Conservation (phyloP, 2,329 filamentous ascomycete species). For the Chalaropsis thielavioides region DNA sequence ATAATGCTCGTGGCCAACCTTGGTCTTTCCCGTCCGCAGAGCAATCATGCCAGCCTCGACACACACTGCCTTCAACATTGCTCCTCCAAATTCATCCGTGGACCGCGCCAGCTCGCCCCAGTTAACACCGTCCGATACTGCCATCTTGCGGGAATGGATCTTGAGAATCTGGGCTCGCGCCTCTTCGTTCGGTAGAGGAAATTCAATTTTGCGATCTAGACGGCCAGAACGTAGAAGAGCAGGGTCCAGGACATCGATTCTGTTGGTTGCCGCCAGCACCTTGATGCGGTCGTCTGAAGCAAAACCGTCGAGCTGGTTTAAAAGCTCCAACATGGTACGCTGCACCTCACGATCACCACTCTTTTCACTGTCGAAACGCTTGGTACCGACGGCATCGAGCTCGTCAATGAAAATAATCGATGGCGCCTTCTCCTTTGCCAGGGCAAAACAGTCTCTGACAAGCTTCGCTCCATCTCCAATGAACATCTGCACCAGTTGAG, state of each 20-base stretch:
- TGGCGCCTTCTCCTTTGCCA: slow-evolving; percentile 96
- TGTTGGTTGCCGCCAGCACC: slow-evolving; percentile 86
- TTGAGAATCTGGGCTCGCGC: slow-evolving; percentile 91
- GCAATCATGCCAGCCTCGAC: slow-evolving; percentile 99
- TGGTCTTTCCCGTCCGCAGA: slow-evolving; percentile 80
- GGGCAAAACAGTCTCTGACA: slow-evolving; percentile 89
- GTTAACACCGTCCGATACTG: slow-evolving; percentile 81
- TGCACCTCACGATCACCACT: slow-evolving; percentile 95
- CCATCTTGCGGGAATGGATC: slow-evolving; percentile 98
- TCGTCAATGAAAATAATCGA: slow-evolving; percentile 99
- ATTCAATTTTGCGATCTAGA: slow-evolving; percentile 94
- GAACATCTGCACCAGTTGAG: slow-evolving; percentile 98
- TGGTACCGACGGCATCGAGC: slow-evolving; percentile 93
- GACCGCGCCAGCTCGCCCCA: slow-evolving; percentile 91
- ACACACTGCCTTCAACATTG: slow-evolving; percentile 95
- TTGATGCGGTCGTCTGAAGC: slow-evolving; percentile 95
- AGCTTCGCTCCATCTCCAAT: slow-evolving; percentile 97
- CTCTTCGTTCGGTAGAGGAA: slow-evolving; percentile 94
- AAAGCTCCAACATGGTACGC: slow-evolving; percentile 93
- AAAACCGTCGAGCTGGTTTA: slow-evolving; percentile 97
- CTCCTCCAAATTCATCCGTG: slow-evolving; percentile 96
- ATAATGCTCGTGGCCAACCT: slow-evolving; percentile 96
- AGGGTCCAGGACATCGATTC: slow-evolving; percentile 84
- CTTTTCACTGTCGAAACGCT: slow-evolving; percentile 98
- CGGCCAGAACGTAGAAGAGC: slow-evolving; percentile 82